Evolutionary conservation across 1,284 basidiomycete genomes (phyloP), one percentile per base, ranked within the genome.

Genomic region (Ustilago esculenta): DNA sequence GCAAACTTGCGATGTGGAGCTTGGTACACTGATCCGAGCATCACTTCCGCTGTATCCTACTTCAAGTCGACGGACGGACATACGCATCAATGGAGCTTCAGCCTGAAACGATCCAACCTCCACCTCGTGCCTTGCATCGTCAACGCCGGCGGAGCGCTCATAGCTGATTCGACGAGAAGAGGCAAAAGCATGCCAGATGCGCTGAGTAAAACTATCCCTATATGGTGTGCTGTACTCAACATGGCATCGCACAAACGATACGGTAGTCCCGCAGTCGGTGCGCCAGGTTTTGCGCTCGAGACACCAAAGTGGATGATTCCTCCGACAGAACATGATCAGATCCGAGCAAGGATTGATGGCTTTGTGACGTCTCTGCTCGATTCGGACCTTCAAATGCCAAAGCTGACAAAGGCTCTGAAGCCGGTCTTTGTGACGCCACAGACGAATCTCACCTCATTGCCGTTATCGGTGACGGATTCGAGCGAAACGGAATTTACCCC

Each of bases 41-140:
- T 37, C 17, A 53, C 72, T 1, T 42, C 52, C 5, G 84, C 86
- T 0, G 73, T 73, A 5, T 91, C 90, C 12, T 98, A 98, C 84
- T 98, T 97, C 87, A 98, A 98, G 82, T 95, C 93, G 0, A 97
- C 94, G 0, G 95, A 98, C 75, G 95, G 95, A 0, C 95, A 98
- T 76, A 90, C 88, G 65, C 87, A 88, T 47, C 82, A 84, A 48
- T 75, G 83, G 70, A 42, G 42, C 12, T 72, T 68, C 58, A 69
- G 67, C 29, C 34, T 79, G 20, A 76, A 78, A 60, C 74, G 95
- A 14, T 88, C 92, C 0, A 98, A 98, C 79, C 84, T 98, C 14
- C 89, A 92, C 50, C 82, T 98, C 0, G 83, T 97, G 2, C 83
- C 86, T 0, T 68, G 88, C 27, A 86, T 91, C 17, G 81, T 84